These are phyloP conservation scores for Kitagawia praeruptora DNA, from an alignment of 129 eudicot genomes.

Conservation along the genomic window DNA sequence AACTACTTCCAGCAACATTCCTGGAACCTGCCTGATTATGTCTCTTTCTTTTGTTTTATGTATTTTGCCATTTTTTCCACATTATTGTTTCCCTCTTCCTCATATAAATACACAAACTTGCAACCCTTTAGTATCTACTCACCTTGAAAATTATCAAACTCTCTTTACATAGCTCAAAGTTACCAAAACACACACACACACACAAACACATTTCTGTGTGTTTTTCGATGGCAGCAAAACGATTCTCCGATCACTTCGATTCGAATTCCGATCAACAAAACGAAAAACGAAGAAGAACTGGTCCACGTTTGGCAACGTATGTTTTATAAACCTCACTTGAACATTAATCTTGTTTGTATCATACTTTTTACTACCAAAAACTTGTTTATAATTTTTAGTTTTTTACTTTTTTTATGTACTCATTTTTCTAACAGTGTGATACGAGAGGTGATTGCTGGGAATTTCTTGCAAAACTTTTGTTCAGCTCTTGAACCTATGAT, in stretches of 20 bases:
- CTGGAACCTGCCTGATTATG: constrained; percentile 18
- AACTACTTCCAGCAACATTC: constrained; percentile 21
- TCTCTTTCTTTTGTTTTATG: not conserved
- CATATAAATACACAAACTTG: not conserved
- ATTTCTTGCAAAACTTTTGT: constrained; percentile 45
- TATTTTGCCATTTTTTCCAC: not conserved
- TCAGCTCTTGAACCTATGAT: constrained; percentile 64
- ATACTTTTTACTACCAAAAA: not conserved
- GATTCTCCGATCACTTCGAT: constrained; percentile 26
- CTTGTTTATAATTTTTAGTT: not conserved
- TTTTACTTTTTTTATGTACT: not conserved
- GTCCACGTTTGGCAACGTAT: constrained; percentile 69
- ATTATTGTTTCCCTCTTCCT: not conserved
- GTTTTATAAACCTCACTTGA: not conserved
- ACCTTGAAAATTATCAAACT: not conserved
- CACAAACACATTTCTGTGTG: not conserved
- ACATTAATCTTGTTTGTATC: not conserved
- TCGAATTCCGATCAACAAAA: constrained; percentile 33
- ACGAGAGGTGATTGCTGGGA: constrained; percentile 52
- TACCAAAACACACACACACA: not conserved
- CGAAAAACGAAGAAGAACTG: constrained; percentile 37
- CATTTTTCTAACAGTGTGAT: constrained; percentile 37
- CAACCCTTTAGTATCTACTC: not conserved
- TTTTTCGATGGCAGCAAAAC: constrained; percentile 45
- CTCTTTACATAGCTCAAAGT: not conserved